These are phyloP conservation scores for Moesziomyces sp. DNA, from an alignment of 1,284 basidiomycete species.

Conservation along the genomic window DNA sequence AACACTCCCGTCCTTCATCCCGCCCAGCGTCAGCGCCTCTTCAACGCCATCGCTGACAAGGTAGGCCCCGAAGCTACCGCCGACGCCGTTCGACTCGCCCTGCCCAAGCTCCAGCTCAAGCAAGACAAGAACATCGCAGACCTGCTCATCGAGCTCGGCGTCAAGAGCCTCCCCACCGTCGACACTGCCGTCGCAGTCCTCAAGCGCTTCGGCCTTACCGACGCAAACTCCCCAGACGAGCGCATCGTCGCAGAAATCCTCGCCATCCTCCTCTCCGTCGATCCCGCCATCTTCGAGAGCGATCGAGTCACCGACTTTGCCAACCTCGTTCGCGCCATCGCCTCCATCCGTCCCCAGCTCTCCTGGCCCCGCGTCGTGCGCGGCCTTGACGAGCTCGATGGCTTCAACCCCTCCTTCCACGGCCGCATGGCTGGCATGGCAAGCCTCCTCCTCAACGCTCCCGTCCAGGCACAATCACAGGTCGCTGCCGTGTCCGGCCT, in stretches of 20 bases:
- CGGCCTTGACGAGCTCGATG: slow-evolving; percentile 69
- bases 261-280: slow-evolving; percentile 54
- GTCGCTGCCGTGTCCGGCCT: slow-evolving; percentile 69
- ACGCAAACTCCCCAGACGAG: slow-evolving; percentile 47
- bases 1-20: slow-evolving; percentile 51
- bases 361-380: slow-evolving; percentile 68
- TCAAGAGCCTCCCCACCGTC: slow-evolving; percentile 38
- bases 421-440: slow-evolving; percentile 59
- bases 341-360: slow-evolving; percentile 35
- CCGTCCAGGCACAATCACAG: slow-evolving; percentile 15
- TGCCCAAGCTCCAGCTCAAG: slow-evolving; percentile 58
- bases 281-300: slow-evolving; percentile 39
- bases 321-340: slow-evolving; percentile 39
- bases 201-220: slow-evolving; percentile 50
- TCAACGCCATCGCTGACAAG: slow-evolving; percentile 60
- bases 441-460: slow-evolving; percentile 59
- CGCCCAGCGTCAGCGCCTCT: slow-evolving; percentile 55
- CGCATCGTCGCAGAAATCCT: slow-evolving; percentile 56
- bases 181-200: slow-evolving; percentile 56
- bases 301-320: slow-evolving; percentile 47
- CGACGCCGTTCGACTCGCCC: slow-evolving; percentile 59
- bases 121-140: slow-evolving; percentile 50
- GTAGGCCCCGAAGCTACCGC: slow-evolving; percentile 61
- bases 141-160: slow-evolving; percentile 57
- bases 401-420: slow-evolving; percentile 68